A percentile compares a stretch with the other conserved stretches of the same genome.
Conservation (phyloP, 768 basidiomycete genomes). For the Trametes maxima region DNA sequence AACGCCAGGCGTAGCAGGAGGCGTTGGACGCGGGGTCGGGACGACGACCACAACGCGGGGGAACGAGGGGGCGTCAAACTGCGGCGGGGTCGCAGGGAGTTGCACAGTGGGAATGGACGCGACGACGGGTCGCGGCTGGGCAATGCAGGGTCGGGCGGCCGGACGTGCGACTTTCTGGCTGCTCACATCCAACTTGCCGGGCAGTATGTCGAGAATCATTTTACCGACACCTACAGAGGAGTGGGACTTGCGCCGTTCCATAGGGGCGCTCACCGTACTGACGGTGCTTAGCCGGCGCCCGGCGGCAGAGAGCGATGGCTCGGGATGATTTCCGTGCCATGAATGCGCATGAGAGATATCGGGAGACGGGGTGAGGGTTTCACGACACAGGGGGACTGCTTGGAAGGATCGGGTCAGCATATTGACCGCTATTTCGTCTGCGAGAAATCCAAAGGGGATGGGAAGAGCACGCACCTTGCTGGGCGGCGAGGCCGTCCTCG, state of each 20-base stretch:
- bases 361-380: neutral
- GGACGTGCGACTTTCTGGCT: slow-evolving; percentile 21
- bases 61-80: slow-evolving; percentile 35
- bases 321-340: slow-evolving; percentile 29
- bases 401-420: neutral
- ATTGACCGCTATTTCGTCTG: slow-evolving; percentile 9
- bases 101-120: slow-evolving; percentile 27
- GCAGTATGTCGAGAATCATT: slow-evolving; percentile 63
- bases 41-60: slow-evolving; percentile 71
- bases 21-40: slow-evolving; percentile 79
- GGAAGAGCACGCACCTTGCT: slow-evolving; percentile 24
- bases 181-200: slow-evolving; percentile 36
- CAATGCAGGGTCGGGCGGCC: slow-evolving; percentile 24
- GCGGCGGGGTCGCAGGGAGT: slow-evolving; percentile 30
- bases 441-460: neutral
- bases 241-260: slow-evolving; percentile 27
- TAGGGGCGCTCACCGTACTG: slow-evolving; percentile 30
- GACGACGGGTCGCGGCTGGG: slow-evolving; percentile 28
- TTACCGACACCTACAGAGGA: slow-evolving; percentile 41
- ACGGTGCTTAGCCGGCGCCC: slow-evolving; percentile 34
- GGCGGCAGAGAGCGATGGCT: slow-evolving; percentile 12
- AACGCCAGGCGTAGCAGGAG: slow-evolving; percentile 63
- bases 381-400: slow-evolving; percentile 6
- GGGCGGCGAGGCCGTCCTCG: slow-evolving; percentile 25
- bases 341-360: slow-evolving; percentile 25